phyloP scores from a whole-genome alignment of 805 yeast species.

The Metschnikowia bowlesiae region DNA sequence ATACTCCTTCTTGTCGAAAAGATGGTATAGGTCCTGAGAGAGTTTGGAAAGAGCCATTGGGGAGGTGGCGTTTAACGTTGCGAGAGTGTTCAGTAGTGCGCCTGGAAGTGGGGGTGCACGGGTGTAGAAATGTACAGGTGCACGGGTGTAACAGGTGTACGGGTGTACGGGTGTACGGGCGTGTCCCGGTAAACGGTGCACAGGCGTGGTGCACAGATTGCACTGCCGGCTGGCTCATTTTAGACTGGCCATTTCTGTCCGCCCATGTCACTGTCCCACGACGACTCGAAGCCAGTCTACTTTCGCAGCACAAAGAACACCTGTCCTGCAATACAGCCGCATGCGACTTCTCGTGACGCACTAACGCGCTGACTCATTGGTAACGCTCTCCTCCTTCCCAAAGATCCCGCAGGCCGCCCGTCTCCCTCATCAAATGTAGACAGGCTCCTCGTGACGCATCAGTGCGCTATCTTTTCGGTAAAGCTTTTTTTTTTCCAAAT shows the following conservation, averaged over 20 bases:
- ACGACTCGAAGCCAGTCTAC: background rate
- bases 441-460: too few relatives aligned
- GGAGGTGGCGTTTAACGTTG: background rate
- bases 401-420: too few relatives aligned
- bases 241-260: too few relatives aligned
- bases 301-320: too few relatives aligned
- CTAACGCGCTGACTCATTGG: background rate
- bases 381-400: background rate
- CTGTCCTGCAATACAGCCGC: background rate
- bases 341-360: background rate
- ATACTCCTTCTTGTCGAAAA: slow-evolving; percentile 62
- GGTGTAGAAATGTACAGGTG: background rate
- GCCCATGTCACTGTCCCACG: too few relatives aligned
- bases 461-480: too few relatives aligned
- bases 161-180: background rate
- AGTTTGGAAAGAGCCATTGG: slow-evolving; percentile 61
- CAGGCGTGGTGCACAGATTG: background rate
- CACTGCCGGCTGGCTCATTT: too few relatives aligned
- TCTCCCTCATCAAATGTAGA: too few relatives aligned
- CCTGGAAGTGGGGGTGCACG: background rate
- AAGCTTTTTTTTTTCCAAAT: too few relatives aligned
- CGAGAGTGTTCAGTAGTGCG: background rate
- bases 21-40: slow-evolving; percentile 62
- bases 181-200: background rate
- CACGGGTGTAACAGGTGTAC: background rate